A percentile compares a stretch with the other conserved stretches of the same genome.
Evolutionary conservation across 495 filamentous ascomycete species (phyloP).

Genomic region (Trichoderma reesei): DNA sequence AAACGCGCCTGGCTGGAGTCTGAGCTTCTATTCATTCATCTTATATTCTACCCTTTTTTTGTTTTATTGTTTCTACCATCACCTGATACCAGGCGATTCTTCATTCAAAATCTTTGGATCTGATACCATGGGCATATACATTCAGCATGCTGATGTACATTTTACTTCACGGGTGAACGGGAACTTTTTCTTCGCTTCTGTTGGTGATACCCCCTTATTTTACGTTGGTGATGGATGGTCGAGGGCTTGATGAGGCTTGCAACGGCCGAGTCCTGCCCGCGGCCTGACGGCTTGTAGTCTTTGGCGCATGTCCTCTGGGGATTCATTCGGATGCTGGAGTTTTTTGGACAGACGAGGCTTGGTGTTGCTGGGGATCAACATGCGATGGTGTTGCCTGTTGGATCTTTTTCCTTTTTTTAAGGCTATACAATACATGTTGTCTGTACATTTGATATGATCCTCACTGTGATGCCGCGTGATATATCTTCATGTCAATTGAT

Average conservation of each 20-base stretch:
- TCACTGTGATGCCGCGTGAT: too few species aligned
- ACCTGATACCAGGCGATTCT: neutral
- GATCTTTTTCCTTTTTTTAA: neutral
- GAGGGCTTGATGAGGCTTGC: neutral
- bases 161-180: conserved; percentile 2
- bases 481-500: too few species aligned
- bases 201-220: conserved; percentile 4
- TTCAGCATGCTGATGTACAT: neutral
- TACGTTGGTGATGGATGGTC: neutral
- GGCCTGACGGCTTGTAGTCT: neutral
- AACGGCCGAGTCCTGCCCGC: neutral
- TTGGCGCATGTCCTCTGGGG: neutral
- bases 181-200: conserved; percentile 3
- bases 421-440: neutral
- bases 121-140: conserved; percentile 6
- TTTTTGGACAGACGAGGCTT: conserved; percentile 1
- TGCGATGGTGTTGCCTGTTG: neutral
- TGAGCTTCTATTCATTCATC: neutral
- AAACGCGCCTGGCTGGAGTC: neutral
- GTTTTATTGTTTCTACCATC: neutral
- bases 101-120: conserved; percentile 6
- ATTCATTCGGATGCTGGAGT: conserved; percentile 4
- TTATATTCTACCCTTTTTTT: neutral
- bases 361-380: neutral
- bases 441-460: neutral